These are phyloP conservation scores for Boletus rubescentipes DNA, from an alignment of 768 basidiomycete species.

Conservation along the genomic window DNA sequence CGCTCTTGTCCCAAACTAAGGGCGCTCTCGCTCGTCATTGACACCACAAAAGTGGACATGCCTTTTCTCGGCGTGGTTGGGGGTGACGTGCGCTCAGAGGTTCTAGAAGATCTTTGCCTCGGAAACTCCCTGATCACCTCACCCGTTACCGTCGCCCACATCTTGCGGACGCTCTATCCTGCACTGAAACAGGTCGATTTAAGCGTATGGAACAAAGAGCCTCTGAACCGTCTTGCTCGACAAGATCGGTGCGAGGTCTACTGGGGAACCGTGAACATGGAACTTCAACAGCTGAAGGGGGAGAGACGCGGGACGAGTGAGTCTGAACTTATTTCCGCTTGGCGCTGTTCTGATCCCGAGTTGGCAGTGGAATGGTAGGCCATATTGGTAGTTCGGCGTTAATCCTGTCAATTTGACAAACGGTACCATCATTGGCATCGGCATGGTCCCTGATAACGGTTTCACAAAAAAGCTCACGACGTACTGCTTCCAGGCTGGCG, in stretches of 20 bases:
- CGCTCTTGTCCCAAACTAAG: conserved; percentile 13
- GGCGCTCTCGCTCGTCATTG: conserved; percentile 25
- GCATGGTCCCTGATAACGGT: no score
- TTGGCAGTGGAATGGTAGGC: no score
- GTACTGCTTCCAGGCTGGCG: no score
- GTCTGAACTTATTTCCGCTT: background rate
- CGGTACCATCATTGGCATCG: no score
- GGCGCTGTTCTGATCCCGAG: background rate
- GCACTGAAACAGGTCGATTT: conserved; percentile 20
- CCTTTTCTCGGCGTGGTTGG: background rate
- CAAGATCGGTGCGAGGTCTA: conserved; percentile 11
- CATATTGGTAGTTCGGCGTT: no score
- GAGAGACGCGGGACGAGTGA: background rate
- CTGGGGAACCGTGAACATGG: conserved; percentile 22
- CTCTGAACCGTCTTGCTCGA: conserved; percentile 6
- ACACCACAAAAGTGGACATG: conserved; percentile 2
- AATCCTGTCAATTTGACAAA: no score
- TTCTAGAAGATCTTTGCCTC: conserved; percentile 13
- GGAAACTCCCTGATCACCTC: conserved; percentile 22
- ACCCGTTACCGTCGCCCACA: conserved; percentile 7
- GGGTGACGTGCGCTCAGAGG: background rate
- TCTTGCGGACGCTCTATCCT: conserved; percentile 17
- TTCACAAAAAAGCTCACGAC: no score
- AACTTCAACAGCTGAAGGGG: conserved; percentile 4
- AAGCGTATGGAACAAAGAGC: conserved; percentile 17